These are phyloP conservation scores for Yarrowia yakushimensis DNA, from an alignment of 805 yeast species.

Conservation along the genomic window DNA sequence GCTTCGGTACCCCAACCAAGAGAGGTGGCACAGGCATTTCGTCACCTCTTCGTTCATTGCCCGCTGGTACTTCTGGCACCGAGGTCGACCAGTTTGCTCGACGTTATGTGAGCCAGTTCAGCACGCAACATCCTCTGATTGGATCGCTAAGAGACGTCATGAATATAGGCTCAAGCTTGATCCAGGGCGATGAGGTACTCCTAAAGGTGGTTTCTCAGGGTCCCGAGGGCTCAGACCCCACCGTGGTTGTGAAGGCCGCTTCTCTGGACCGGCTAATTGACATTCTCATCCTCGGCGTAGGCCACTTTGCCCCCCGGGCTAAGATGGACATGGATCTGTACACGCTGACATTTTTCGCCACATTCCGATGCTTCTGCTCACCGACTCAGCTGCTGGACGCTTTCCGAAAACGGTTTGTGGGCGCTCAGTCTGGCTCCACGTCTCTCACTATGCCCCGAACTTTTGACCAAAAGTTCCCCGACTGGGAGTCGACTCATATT, in stretches of 20 bases:
- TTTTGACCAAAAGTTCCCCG: conserved; percentile 29
- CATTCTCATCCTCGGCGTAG: conserved; percentile 67
- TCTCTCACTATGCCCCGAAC: conserved; percentile 42
- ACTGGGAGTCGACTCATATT: conserved; percentile 33
- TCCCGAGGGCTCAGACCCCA: not conserved
- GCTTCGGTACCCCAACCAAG: conserved; percentile 34
- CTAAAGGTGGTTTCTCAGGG: conserved; percentile 50
- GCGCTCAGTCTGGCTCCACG: conserved; percentile 59
- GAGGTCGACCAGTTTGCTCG: conserved; percentile 30
- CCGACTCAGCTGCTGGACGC: conserved; percentile 52
- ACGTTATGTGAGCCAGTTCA: conserved; percentile 36
- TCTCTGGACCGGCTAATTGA: conserved; percentile 74
- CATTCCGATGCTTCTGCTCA: conserved; percentile 63
- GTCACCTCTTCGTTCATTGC: conserved; percentile 25
- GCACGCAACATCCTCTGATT: conserved; percentile 48
- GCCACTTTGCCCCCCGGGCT: conserved; percentile 48
- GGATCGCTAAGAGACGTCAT: conserved; percentile 60
- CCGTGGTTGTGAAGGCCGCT: conserved; percentile 61
- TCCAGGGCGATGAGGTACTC: conserved; percentile 54
- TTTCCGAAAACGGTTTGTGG: conserved; percentile 53
- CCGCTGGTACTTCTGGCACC: conserved; percentile 23
- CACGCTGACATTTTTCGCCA: conserved; percentile 65
- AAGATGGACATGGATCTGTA: conserved; percentile 62
- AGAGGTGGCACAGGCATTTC: conserved; percentile 22
- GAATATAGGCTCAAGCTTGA: conserved; percentile 56